phyloP scores from a whole-genome alignment of 2,329 filamentous ascomycete genomes.

The Nigrospora osmanthi region DNA sequence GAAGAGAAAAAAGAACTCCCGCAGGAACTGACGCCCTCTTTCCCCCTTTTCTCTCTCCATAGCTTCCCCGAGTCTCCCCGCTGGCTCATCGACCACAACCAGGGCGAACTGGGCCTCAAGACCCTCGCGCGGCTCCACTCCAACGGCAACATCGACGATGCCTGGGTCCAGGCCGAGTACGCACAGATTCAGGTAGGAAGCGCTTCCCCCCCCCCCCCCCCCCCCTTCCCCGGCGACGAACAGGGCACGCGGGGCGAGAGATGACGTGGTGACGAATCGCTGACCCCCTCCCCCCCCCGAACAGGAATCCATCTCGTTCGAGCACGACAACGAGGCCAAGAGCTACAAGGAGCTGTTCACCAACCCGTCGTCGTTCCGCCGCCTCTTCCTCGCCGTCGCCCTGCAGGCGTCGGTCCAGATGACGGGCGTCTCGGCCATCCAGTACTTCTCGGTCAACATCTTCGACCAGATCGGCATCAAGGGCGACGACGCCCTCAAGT shows the following conservation, averaged over 20 bases:
- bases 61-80: constrained; percentile 59
- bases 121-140: constrained; percentile 65
- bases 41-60: no score
- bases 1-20: no score
- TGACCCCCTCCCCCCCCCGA: not conserved
- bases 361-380: constrained; percentile 58
- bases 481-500: constrained; percentile 58
- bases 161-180: constrained; percentile 67
- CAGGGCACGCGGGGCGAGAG: no score
- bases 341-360: constrained; percentile 63
- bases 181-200: constrained; percentile 56
- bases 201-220: no score
- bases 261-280: no score
- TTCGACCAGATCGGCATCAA: constrained; percentile 63
- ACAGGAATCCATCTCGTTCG: constrained; percentile 44
- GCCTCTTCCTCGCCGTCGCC: constrained; percentile 61
- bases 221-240: no score
- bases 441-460: constrained; percentile 65
- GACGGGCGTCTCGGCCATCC: constrained; percentile 68
- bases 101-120: constrained; percentile 54
- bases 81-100: constrained; percentile 69
- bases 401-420: constrained; percentile 68
- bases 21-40: no score
- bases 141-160: constrained; percentile 55
- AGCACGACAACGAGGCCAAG: constrained; percentile 63